phyloP scores from a whole-genome alignment of 805 yeast species.

The Kuraishia ogatae region DNA sequence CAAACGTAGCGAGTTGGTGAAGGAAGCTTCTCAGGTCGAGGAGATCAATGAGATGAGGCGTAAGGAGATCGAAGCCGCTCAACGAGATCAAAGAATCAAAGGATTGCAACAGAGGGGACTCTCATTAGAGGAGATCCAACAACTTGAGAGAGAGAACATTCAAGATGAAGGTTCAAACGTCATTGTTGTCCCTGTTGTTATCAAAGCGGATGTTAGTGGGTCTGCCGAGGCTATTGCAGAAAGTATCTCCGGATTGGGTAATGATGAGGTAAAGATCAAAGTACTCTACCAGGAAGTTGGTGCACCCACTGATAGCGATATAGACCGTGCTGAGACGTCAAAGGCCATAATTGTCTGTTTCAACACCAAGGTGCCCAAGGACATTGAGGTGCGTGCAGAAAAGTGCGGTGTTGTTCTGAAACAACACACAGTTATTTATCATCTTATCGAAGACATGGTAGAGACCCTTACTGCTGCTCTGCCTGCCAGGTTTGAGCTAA shows the following conservation, averaged over 20 bases:
- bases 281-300: conserved; percentile 77
- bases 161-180: conserved; percentile 17
- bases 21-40: conserved; percentile 59
- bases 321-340: conserved; percentile 61
- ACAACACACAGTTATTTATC: conserved; percentile 76
- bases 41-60: conserved; percentile 60
- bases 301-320: conserved; percentile 55
- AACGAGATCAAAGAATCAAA: conserved; percentile 42
- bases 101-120: conserved; percentile 58
- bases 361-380: conserved; percentile 62
- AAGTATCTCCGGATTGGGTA: conserved; percentile 75
- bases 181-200: conserved; percentile 48
- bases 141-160: conserved; percentile 21
- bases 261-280: conserved; percentile 69
- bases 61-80: conserved; percentile 42
- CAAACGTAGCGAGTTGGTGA: conserved; percentile 40
- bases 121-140: conserved; percentile 35
- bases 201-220: conserved; percentile 90
- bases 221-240: conserved; percentile 90
- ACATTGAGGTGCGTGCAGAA: conserved; percentile 49
- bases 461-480: conserved; percentile 49
- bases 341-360: conserved; percentile 72
- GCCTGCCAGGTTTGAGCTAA: conserved; percentile 58
- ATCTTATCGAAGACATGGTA: conserved; percentile 78
- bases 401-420: conserved; percentile 46